phyloP scores from a whole-genome alignment of 768 basidiomycete species.

The Xanthoconium purpureum region DNA sequence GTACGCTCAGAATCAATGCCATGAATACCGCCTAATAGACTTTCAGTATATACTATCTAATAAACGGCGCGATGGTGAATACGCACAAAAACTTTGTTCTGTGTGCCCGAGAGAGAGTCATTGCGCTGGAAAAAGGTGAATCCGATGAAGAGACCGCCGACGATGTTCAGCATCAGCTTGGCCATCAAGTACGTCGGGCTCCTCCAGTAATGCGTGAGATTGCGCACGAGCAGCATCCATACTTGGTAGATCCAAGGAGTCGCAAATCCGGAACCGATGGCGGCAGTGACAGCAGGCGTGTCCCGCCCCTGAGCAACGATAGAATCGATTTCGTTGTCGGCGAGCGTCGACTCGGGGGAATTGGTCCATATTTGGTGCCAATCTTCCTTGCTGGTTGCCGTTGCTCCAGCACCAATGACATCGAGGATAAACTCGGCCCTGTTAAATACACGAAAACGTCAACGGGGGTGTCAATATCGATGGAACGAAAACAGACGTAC shows the following conservation, averaged over 20 bases:
- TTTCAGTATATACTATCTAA: not conserved
- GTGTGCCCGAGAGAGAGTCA: constrained; percentile 52
- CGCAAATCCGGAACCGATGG: constrained; percentile 45
- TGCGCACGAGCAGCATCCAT: constrained; percentile 42
- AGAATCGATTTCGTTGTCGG: constrained; percentile 40
- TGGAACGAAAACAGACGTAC: constrained; percentile 31
- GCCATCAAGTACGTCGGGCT: constrained; percentile 59
- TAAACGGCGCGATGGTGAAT: not conserved
- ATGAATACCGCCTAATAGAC: constrained; percentile 17
- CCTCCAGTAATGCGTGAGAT: constrained; percentile 48
- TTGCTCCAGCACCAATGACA: constrained; percentile 72
- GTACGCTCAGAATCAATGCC: constrained; percentile 47
- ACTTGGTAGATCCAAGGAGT: constrained; percentile 53
- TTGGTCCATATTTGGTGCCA: constrained; percentile 64
- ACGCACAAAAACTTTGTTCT: constrained; percentile 64
- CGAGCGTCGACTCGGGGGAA: constrained; percentile 41
- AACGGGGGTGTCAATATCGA: constrained; percentile 38
- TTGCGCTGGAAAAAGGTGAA: constrained; percentile 63
- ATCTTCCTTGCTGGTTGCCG: constrained; percentile 49
- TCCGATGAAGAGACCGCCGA: constrained; percentile 53
- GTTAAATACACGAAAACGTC: constrained; percentile 30
- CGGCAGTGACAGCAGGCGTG: constrained; percentile 33
- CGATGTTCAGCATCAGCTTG: constrained; percentile 53
- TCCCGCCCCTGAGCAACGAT: constrained; percentile 50
- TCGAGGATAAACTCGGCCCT: constrained; percentile 67